Evolutionary conservation across 2,329 filamentous ascomycete species (phyloP).

Genomic region (Calycina marina): DNA sequence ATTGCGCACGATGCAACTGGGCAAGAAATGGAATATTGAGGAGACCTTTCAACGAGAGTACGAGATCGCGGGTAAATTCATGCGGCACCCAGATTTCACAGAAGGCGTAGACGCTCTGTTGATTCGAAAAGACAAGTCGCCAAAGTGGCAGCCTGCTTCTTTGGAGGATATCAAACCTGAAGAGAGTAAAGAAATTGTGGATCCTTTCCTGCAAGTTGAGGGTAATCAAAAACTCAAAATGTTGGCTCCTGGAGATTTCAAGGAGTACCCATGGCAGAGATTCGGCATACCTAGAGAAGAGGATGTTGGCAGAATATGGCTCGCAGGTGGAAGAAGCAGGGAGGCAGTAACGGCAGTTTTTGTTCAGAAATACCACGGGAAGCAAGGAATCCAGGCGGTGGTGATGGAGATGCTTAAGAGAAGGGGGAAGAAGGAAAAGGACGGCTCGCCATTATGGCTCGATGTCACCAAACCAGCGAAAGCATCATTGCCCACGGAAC

Average conservation of each 20-base stretch:
- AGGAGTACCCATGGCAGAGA: slow-evolving; percentile 54
- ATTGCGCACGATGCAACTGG: slow-evolving; percentile 67
- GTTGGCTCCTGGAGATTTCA: slow-evolving; percentile 47
- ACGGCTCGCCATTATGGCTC: slow-evolving; percentile 24
- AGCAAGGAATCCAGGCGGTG: slow-evolving; percentile 56
- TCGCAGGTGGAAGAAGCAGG: slow-evolving; percentile 26
- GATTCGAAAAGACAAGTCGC: slow-evolving; percentile 43
- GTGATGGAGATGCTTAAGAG: slow-evolving; percentile 53
- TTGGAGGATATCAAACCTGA: slow-evolving; percentile 49
- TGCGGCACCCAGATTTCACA: slow-evolving; percentile 80
- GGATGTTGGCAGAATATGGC: slow-evolving; percentile 36
- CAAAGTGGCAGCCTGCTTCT: slow-evolving; percentile 57
- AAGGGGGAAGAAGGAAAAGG: slow-evolving; percentile 36
- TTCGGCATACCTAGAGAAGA: slow-evolving; percentile 57
- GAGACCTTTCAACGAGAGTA: slow-evolving; percentile 80
- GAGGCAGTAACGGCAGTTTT: slow-evolving; percentile 50
- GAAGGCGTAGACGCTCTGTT: slow-evolving; percentile 80
- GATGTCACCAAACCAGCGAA: no score
- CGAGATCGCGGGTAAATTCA: slow-evolving; percentile 73
- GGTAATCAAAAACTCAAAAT: slow-evolving; percentile 38
- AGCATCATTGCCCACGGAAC: no score
- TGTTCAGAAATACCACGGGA: slow-evolving; percentile 40
- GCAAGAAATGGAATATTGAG: slow-evolving; percentile 61
- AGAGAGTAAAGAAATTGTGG: slow-evolving; percentile 37
- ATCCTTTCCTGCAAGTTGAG: slow-evolving; percentile 52